These are phyloP conservation scores for Daldinia vernicosa DNA, from an alignment of 495 filamentous ascomycete species.

Conservation along the genomic window DNA sequence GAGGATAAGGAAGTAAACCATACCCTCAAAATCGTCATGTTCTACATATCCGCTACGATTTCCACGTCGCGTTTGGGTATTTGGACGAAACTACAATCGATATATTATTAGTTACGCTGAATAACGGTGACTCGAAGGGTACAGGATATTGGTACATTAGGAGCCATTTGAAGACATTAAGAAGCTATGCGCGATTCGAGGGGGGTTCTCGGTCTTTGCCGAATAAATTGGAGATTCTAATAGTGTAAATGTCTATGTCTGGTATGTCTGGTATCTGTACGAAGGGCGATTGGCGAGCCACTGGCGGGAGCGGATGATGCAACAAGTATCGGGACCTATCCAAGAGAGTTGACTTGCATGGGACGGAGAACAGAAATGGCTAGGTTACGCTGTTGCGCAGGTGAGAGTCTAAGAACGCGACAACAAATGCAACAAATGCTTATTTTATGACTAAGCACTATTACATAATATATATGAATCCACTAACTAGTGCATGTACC, in stretches of 20 bases:
- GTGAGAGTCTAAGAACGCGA: constrained; percentile 20
- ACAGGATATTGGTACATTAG: constrained; percentile 28
- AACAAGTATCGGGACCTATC: constrained; percentile 7
- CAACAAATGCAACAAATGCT: constrained; percentile 9
- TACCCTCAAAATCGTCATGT: constrained; percentile 91
- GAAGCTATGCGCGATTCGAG: constrained; percentile 15
- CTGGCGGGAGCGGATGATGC: constrained; percentile 6
- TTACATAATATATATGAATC: neutral
- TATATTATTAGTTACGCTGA: constrained; percentile 10
- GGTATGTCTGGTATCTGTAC: neutral
- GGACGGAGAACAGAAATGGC: neutral
- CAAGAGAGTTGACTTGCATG: constrained; percentile 4
- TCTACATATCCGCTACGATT: constrained; percentile 79
- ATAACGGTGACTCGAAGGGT: neutral
- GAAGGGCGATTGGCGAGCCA: neutral
- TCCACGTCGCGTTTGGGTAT: constrained; percentile 72
- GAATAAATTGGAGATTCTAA: constrained; percentile 1
- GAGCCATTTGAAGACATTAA: constrained; percentile 43
- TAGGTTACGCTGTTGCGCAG: constrained; percentile 3
- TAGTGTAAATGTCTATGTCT: neutral
- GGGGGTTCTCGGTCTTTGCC: constrained; percentile 4
- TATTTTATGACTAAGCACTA: neutral
- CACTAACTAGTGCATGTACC: neutral
- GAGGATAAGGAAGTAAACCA: neutral
- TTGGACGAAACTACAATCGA: constrained; percentile 39